Conservation (phyloP, 139 green algal genomes). For the Micractinium sp. region DNA sequence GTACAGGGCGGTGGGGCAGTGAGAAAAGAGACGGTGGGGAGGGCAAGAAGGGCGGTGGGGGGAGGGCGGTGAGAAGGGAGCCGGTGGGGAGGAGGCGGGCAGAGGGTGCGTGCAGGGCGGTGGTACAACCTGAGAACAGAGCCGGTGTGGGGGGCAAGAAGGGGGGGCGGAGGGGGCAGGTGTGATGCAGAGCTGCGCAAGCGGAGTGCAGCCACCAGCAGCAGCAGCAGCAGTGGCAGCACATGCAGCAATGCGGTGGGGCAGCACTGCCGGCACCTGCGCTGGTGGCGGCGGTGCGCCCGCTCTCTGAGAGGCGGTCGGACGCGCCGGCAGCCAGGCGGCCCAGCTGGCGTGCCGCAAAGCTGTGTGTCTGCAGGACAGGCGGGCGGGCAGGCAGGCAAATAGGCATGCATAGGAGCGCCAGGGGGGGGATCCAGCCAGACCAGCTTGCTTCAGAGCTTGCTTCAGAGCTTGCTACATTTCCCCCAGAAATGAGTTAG, state of each 20-base stretch:
- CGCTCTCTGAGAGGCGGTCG: slow-evolving; percentile 20
- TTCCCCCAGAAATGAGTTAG: no score
- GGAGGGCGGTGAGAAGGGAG: no score
- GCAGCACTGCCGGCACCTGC: background rate
- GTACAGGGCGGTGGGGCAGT: background rate
- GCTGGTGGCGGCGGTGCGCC: background rate
- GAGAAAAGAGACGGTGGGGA: no score
- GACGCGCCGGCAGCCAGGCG: background rate
- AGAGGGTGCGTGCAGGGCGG: no score
- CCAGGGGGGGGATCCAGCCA: background rate
- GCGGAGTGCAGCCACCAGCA: background rate
- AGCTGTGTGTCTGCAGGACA: slow-evolving; percentile 26
- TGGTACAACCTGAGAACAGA: no score
- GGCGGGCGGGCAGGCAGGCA: background rate
- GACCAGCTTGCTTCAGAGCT: background rate
- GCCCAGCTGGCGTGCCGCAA: slow-evolving; percentile 24
- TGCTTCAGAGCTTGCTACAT: no score
- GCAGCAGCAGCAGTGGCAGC: background rate
- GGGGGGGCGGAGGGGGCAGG: no score
- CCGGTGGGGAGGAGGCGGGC: no score
- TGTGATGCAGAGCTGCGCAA: no score
- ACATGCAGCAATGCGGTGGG: no score
- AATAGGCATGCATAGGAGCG: no score
- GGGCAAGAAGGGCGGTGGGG: no score
- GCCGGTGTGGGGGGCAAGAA: background rate